Base-by-base conservation (phyloP, 2,329 filamentous ascomycete species). In the Thelonectria discophora region DNA sequence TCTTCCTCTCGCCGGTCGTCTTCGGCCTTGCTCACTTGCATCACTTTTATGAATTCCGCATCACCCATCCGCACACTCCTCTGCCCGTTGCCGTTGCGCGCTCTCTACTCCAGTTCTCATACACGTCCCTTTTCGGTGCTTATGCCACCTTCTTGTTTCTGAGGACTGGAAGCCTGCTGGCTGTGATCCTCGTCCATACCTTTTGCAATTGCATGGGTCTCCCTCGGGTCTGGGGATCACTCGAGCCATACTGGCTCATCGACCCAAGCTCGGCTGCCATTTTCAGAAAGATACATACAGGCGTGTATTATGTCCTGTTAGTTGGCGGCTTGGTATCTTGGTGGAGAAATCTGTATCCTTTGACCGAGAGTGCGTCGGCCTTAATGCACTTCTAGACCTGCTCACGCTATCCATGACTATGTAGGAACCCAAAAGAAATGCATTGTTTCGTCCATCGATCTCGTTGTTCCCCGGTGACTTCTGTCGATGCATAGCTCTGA, bases 171-270 rank as follows among this genome's bases (percentile, higher is more conserved):
- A 96, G 90, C 49, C 78, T 98, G 40, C 83, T 89, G 42, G 89
- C 91, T 12, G 90, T 90, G 32, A 88, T 94, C 55, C 73, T 89
- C 18, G 89, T 92, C 5, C 95, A 99, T 73, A 85, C 87, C 10
- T 95, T 98, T 74, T 99, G 95, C 80, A 99, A 99, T 74, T 91
- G 86, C 80, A 91, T 94, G 84, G 95, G 95, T 8, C 80, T 98
- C 51, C 95, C 95, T 20, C 86, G 93, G 7, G 79, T 98, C 60
- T 97, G 91, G 88, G 94, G 95, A 1, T 81, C 86, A 9, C 86
- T 97, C 3, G 86, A 89, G 69, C 85, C 80, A 12, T 74, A 79
- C 55, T 81, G 79, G 79, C 58, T 79, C 45, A 61, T 42, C 57
- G 66, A 64, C 18, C 58, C 45, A 5, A 68, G 71, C 34, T 45